These are phyloP conservation scores for Cryptococcus sp. DNA, from an alignment of 1,284 basidiomycete genomes.

Conservation along the genomic window DNA sequence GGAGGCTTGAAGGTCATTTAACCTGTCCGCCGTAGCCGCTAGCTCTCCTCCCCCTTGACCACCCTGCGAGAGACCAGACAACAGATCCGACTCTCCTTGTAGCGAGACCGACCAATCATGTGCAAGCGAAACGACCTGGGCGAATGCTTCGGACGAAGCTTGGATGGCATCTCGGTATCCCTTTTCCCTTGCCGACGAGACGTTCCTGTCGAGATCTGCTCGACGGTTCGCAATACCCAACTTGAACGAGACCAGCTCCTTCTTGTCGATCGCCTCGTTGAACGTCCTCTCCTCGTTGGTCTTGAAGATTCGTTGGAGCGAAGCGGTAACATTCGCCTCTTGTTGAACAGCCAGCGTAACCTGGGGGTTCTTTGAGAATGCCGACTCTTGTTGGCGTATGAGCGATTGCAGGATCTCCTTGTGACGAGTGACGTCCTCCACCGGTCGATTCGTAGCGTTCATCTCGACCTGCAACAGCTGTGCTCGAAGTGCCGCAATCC, in stretches of 20 bases:
- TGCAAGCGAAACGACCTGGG: constrained; percentile 37
- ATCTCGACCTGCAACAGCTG: constrained; percentile 64
- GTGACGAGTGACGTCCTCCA: constrained; percentile 55
- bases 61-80: background rate
- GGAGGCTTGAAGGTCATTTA: constrained; percentile 9
- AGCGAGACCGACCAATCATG: constrained; percentile 8
- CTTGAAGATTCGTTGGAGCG: constrained; percentile 76
- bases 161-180: constrained; percentile 61
- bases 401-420: constrained; percentile 63
- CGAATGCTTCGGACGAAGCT: constrained; percentile 62
- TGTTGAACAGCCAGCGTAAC: constrained; percentile 60
- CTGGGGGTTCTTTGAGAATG: constrained; percentile 57
- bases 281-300: constrained; percentile 72
- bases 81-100: constrained; percentile 3
- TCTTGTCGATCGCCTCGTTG: constrained; percentile 62
- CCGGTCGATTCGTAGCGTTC: constrained; percentile 48
- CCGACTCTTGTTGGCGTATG: constrained; percentile 64
- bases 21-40: constrained; percentile 6
- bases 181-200: constrained; percentile 63
- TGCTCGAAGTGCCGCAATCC: constrained; percentile 59
- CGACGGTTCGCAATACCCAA: constrained; percentile 62
- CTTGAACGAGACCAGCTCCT: constrained; percentile 64
- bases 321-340: constrained; percentile 66
- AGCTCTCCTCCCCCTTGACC: constrained; percentile 3
- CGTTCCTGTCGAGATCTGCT: constrained; percentile 65